Evolutionary conservation across 306 rosid genomes (phyloP), one percentile per base, ranked within the genome.

Genomic region (Mimosa bimucronata): DNA sequence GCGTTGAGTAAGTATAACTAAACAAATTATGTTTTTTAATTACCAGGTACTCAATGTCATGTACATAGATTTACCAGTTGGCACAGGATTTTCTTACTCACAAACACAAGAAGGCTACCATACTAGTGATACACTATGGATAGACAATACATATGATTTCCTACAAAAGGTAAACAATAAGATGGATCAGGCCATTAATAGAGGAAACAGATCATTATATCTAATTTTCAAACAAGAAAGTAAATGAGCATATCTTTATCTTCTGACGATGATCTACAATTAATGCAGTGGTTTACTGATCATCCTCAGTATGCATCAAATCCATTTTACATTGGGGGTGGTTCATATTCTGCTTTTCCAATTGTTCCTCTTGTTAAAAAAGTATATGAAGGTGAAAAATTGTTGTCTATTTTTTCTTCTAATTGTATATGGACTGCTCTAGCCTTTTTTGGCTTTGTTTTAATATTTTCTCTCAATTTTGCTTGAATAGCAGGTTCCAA

Each of bases 291-390:
- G 93, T 66, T 91, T 66, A 48, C 31, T 16, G 83, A 78, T 81
- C 89, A 91, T 72, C 76, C 92, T 7, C 42, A 79, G 12, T 91
- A 86, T 75, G 58, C 10, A 16, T 38, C 88, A 14, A 88, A 91
- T 79, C 83, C 83, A 50, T 41, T 89, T 37, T 87, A 84, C 62
- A 10, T 91, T 34, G 89, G 82, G 38, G 91, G 96, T 31, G 89
- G 86, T 57, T 91, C 96, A 2, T 89, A 88, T 42, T 48, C 93
- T 7, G 86, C 90, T 50, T 12, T 82, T 6, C n/a, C 26, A 8
- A 75, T 76, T 2, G 87, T 82, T 18, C 71, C 84, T 23, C 42
- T 87, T 65, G 81, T 64, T 62, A 74, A 72, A 19, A 58, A 80
- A 83, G 62, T 91, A 70, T 76, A 73, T 30, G 74, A 85, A n/a